phyloP scores from a whole-genome alignment of 2,329 filamentous ascomycete genomes.

The Aspergillus nomiae region DNA sequence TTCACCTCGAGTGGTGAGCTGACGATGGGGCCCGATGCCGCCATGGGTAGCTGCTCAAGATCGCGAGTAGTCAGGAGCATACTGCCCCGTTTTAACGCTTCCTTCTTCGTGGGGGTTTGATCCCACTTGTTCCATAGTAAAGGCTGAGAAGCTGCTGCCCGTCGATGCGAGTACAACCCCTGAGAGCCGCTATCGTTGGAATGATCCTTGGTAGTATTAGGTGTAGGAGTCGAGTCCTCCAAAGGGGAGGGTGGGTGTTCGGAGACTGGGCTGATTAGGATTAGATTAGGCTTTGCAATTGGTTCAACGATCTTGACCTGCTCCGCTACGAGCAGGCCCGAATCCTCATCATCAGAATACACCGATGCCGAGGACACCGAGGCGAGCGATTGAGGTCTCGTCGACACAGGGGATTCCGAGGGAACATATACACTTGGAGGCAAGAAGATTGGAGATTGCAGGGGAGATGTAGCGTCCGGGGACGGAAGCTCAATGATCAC shows the following conservation, averaged over 20 bases:
- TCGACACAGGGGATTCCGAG: slow-evolving; percentile 22
- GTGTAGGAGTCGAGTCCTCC: neutral
- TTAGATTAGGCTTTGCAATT: slow-evolving; percentile 31
- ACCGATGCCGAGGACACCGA: slow-evolving; percentile 31
- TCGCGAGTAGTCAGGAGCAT: slow-evolving; percentile 13
- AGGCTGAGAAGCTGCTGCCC: slow-evolving; percentile 21
- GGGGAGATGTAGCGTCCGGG: slow-evolving; percentile 27
- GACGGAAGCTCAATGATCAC: slow-evolving; percentile 37
- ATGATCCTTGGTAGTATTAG: neutral
- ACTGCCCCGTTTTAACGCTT: slow-evolving; percentile 11
- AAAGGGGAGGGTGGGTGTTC: slow-evolving; percentile 14
- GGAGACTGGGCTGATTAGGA: slow-evolving; percentile 34
- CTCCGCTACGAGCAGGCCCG: slow-evolving; percentile 36
- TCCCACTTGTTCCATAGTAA: slow-evolving; percentile 13
- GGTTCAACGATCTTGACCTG: slow-evolving; percentile 36
- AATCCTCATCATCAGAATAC: slow-evolving; percentile 31
- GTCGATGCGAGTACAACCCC: slow-evolving; percentile 18
- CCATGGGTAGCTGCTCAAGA: slow-evolving; percentile 6
- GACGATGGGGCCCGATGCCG: slow-evolving; percentile 12
- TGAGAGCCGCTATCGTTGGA: neutral
- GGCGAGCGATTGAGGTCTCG: slow-evolving; percentile 21
- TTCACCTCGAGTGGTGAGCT: slow-evolving; percentile 28
- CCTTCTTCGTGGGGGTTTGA: neutral
- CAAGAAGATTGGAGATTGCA: slow-evolving; percentile 32
- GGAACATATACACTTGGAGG: slow-evolving; percentile 34